Evolutionary conservation across 2,329 filamentous ascomycete genomes (phyloP).

Genomic region (Pyricularia grisea): DNA sequence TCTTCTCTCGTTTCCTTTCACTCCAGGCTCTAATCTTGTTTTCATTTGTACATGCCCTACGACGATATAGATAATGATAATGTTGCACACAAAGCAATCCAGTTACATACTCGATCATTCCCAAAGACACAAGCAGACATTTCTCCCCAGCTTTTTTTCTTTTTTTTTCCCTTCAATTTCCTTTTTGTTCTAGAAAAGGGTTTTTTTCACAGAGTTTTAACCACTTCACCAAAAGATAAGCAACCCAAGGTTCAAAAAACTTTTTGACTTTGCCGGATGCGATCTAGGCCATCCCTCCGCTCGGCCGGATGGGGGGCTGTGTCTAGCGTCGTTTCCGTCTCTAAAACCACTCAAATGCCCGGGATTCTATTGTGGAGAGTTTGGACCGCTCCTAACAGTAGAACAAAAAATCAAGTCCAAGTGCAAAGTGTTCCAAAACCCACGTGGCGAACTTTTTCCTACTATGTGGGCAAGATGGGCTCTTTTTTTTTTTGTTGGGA

Average conservation of each 20-base stretch:
- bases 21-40: background rate
- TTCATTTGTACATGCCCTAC: background rate
- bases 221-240: background rate
- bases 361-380: background rate
- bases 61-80: background rate
- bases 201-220: background rate
- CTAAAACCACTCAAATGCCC: background rate
- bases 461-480: too few relatives aligned
- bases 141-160: too few relatives aligned
- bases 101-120: background rate
- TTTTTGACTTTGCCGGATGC: background rate
- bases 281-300: background rate
- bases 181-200: background rate
- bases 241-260: too few relatives aligned
- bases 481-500: too few relatives aligned
- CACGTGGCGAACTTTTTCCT: too few relatives aligned
- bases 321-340: background rate
- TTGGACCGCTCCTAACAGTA: conserved; percentile 6
- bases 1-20: too few relatives aligned
- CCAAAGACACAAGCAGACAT: background rate
- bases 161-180: too few relatives aligned
- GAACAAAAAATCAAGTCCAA: too few relatives aligned
- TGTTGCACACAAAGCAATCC: background rate
- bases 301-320: background rate
- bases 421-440: too few relatives aligned